A percentile compares a stretch with the other conserved stretches of the same genome.
Evolutionary conservation across 2,329 filamentous ascomycete genomes (phyloP).

Genomic region (Xylaria sp.): DNA sequence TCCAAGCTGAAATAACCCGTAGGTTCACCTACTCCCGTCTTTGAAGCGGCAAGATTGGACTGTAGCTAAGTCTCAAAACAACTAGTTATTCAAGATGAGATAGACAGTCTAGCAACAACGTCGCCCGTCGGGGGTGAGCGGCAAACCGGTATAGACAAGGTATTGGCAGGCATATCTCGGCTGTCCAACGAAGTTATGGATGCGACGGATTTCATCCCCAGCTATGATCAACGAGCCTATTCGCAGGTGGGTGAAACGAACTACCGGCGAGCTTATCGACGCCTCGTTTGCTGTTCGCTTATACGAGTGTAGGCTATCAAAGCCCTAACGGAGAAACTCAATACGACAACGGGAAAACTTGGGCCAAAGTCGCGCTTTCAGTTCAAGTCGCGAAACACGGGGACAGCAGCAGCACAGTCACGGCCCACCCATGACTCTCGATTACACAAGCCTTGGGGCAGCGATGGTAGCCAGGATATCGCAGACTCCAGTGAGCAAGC

Average conservation of each 20-base stretch:
- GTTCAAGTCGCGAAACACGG: constrained; percentile 74
- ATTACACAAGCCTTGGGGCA: constrained; percentile 37
- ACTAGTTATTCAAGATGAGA: constrained; percentile 79
- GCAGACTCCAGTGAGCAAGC: constrained; percentile 17
- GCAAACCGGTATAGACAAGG: constrained; percentile 81
- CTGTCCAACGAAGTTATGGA: constrained; percentile 88
- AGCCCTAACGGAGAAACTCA: constrained; percentile 79
- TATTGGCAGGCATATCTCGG: constrained; percentile 80
- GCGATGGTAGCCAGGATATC: constrained; percentile 38
- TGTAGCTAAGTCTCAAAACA: constrained; percentile 20
- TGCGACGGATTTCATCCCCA: constrained; percentile 81
- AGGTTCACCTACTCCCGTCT: constrained; percentile 43
- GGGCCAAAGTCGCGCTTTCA: constrained; percentile 83
- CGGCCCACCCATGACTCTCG: constrained; percentile 53
- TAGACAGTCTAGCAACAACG: constrained; percentile 72
- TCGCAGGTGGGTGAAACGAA: constrained; percentile 66
- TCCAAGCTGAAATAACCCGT: constrained; percentile 80
- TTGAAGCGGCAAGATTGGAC: background rate
- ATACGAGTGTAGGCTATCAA: constrained; percentile 73
- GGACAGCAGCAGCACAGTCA: constrained; percentile 57
- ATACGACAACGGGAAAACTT: constrained; percentile 72
- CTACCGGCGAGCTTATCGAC: background rate
- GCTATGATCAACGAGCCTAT: constrained; percentile 90
- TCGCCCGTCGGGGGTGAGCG: constrained; percentile 76
- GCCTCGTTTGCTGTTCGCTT: constrained; percentile 9